phyloP scores from a whole-genome alignment of 164 flowering plant species.

The Chimonanthus salicifolius region DNA sequence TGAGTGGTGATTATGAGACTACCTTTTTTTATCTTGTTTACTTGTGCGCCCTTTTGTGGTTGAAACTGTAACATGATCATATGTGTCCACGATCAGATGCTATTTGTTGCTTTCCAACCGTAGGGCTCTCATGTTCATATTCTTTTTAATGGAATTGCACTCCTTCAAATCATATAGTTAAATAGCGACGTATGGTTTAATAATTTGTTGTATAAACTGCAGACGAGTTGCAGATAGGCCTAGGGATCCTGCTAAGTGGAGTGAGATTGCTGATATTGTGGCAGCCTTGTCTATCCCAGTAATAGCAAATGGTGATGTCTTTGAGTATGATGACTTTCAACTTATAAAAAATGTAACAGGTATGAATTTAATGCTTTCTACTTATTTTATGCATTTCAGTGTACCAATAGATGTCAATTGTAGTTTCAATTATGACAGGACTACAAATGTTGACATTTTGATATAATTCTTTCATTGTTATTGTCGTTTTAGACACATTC shows the following conservation, averaged over 20 bases:
- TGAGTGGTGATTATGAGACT: background rate
- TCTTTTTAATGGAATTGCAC: background rate
- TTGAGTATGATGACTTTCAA: slow-evolving; percentile 72
- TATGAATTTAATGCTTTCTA: slow-evolving; percentile 8
- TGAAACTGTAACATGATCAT: no score
- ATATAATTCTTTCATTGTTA: no score
- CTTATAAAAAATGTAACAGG: slow-evolving; percentile 75
- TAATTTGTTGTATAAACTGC: slow-evolving; percentile 22
- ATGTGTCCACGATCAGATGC: background rate
- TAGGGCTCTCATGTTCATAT: background rate
- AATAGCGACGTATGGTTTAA: background rate
- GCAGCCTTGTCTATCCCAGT: slow-evolving; percentile 86
- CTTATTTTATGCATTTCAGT: background rate
- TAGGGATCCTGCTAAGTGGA: slow-evolving; percentile 95
- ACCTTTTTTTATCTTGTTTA: background rate
- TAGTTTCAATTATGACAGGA: background rate
- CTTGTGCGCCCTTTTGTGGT: background rate
- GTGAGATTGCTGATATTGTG: slow-evolving; percentile 85
- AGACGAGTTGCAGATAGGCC: slow-evolving; percentile 91
- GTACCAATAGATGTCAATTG: background rate
- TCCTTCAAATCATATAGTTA: background rate
- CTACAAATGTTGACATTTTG: background rate
- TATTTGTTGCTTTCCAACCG: background rate
- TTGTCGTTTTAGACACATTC: no score
- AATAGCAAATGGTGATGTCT: slow-evolving; percentile 92